Base-by-base conservation (phyloP, 164 flowering plant genomes). In the Tetracentron sinense region DNA sequence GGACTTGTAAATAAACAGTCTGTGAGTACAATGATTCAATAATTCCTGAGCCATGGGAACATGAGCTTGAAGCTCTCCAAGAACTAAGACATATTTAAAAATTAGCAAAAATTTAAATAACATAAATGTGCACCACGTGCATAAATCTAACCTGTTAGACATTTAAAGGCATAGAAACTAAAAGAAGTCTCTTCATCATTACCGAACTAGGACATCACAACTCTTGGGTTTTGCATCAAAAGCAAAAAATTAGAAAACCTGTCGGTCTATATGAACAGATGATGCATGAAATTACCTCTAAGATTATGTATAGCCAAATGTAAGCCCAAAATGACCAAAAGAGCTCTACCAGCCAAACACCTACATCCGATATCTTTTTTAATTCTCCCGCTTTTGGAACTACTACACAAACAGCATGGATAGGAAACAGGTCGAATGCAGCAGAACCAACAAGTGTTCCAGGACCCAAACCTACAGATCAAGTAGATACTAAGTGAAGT, bases 291-390 rank as follows among this genome's bases (percentile, higher is more conserved):
- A 62, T 65, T 77, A 88, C 97, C 98, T 93, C 82, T 53, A 93
- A 68, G 58, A 88, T 93, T 60, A 90, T 90, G 69, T 93, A 93
- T 8, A 93, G 78, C 97, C 98, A 93, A 53, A 85, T 67, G 69
- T 90, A 92, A 56, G 97, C 97, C 97, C 98, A 93, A 69, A 93
- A 93, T 54, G 98, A 93, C 96, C 98, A 93, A 79, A 85, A 80
- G 58, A 93, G 90, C 81, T 90, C 96, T 23, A 93, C 90, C 19
- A 93, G 81, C 97, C 98, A 90, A 47, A 93, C 97, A 61, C 98
- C 98, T 52, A 93, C 10, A 73, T 90, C 97, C 58, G 97, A 78
- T 72, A 93, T 93, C 75, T 87, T 90, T 72, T 93, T 90, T 72
- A 85, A 56, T 65, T 84, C 82, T 69, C 92, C 98, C 53, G 85